A percentile compares a stretch with the other conserved stretches of the same genome.
Evolutionary conservation across 2,329 filamentous ascomycete genomes (phyloP).

Genomic region (Fusarium sp.): DNA sequence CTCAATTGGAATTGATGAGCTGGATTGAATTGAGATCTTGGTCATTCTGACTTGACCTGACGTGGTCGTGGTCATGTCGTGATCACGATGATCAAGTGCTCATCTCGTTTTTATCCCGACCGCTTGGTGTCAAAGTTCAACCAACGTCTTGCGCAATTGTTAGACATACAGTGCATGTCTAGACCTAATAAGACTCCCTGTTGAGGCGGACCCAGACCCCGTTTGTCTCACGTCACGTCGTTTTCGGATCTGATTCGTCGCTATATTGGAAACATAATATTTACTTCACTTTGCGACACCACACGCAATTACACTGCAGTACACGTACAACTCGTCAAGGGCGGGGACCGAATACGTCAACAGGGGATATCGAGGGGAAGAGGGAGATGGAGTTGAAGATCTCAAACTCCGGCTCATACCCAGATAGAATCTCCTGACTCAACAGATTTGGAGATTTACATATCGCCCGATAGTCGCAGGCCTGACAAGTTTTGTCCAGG

Average conservation of each 20-base stretch:
- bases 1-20: slow-evolving; percentile 20
- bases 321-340: slow-evolving; percentile 22
- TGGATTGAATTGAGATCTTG: background rate
- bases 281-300: slow-evolving; percentile 26
- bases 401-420: background rate
- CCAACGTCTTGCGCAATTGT: slow-evolving; percentile 11
- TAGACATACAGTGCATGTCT: too few relatives aligned
- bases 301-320: slow-evolving; percentile 2
- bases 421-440: slow-evolving; percentile 21
- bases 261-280: slow-evolving; percentile 31
- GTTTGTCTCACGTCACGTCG: slow-evolving; percentile 31
- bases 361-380: slow-evolving; percentile 11
- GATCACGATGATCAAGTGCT: slow-evolving; percentile 7
- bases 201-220: slow-evolving; percentile 2
- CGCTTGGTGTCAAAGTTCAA: background rate
- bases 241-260: slow-evolving; percentile 18
- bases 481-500: slow-evolving; percentile 24
- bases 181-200: background rate
- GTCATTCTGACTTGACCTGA: background rate
- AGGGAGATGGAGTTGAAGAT: slow-evolving; percentile 8
- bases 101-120: background rate
- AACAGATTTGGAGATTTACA: slow-evolving; percentile 14
- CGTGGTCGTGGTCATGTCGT: background rate
- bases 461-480: slow-evolving; percentile 12
- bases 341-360: slow-evolving; percentile 3